A percentile compares a stretch with the other conserved stretches of the same genome.
phyloP scores from a whole-genome alignment of 192 early-diverging fungal species.

The Umbelopsis vinacea region DNA sequence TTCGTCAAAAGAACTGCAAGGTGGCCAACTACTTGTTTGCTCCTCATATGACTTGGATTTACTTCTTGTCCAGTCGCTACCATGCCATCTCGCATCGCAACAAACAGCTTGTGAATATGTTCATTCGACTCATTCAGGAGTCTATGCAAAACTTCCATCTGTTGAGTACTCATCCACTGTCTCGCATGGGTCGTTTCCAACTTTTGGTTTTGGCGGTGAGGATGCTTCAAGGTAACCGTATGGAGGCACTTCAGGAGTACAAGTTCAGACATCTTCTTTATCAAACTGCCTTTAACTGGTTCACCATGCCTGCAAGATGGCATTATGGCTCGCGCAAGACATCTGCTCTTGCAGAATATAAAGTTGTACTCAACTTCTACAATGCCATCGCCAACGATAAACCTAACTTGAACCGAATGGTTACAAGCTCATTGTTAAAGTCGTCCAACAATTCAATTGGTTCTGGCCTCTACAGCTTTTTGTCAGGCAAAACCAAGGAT shows the following conservation, averaged over 20 bases:
- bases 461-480: conserved; percentile 38
- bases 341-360: conserved; percentile 62
- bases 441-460: conserved; percentile 33
- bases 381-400: conserved; percentile 64
- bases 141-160: conserved; percentile 62
- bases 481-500: conserved; percentile 53
- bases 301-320: conserved; percentile 76
- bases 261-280: conserved; percentile 71
- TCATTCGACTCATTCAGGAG: conserved; percentile 78
- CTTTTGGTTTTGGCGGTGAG: conserved; percentile 77
- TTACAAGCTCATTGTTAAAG: conserved; percentile 47
- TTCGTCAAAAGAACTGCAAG: conserved; percentile 61
- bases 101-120: conserved; percentile 74
- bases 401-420: conserved; percentile 55
- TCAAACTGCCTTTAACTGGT: conserved; percentile 82
- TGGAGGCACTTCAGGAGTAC: conserved; percentile 67
- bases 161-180: conserved; percentile 68
- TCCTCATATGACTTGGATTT: conserved; percentile 84
- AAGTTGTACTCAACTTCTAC: conserved; percentile 68
- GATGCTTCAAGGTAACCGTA: conserved; percentile 69
- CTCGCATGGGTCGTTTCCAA: conserved; percentile 79
- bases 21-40: conserved; percentile 63
- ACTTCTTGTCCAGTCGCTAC: conserved; percentile 86
- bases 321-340: conserved; percentile 77
- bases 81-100: conserved; percentile 78